Evolutionary conservation across 495 filamentous ascomycete genomes (phyloP).

Genomic region (Bathelium albidoporum): DNA sequence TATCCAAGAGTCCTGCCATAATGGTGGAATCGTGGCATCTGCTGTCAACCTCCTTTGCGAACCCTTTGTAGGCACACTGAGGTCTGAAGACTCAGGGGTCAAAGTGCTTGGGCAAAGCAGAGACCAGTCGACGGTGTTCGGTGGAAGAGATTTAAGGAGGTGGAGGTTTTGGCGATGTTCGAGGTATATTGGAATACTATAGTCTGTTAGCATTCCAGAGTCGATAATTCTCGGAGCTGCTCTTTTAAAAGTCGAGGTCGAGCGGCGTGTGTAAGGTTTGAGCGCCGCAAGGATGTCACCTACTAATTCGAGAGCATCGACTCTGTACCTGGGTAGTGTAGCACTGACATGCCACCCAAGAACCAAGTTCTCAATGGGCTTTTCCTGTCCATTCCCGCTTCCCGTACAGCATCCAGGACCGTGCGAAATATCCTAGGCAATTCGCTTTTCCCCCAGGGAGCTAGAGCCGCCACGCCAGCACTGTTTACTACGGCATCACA

Average conservation of each 20-base stretch:
- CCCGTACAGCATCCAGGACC: conserved; percentile 15
- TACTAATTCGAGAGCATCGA: conserved; percentile 20
- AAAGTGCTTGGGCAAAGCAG: conserved; percentile 17
- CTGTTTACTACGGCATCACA: conserved; percentile 35
- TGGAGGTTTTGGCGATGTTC: conserved; percentile 16
- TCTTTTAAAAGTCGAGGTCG: conserved; percentile 1
- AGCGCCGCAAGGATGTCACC: conserved; percentile 5
- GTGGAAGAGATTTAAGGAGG: conserved; percentile 15
- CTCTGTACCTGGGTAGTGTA: conserved; percentile 16
- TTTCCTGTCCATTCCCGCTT: conserved; percentile 7
- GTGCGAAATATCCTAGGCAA: conserved; percentile 16
- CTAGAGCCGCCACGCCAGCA: conserved; percentile 24
- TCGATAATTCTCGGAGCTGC: neutral
- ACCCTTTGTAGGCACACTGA: conserved; percentile 10
- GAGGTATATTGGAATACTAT: conserved; percentile 17
- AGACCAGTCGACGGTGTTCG: conserved; percentile 17
- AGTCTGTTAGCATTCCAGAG: conserved; percentile 8
- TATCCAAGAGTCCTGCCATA: conserved; percentile 16
- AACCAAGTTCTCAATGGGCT: conserved; percentile 18
- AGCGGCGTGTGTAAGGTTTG: conserved; percentile 6
- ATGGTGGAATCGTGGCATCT: conserved; percentile 5
- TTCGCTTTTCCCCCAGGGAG: conserved; percentile 17
- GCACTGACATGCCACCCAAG: conserved; percentile 14
- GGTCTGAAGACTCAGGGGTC: conserved; percentile 14
- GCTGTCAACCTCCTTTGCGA: conserved; percentile 8